Evolutionary conservation across 2,329 filamentous ascomycete genomes (phyloP), one percentile per base, ranked within the genome.

Genomic region (Trichoderma breve): DNA sequence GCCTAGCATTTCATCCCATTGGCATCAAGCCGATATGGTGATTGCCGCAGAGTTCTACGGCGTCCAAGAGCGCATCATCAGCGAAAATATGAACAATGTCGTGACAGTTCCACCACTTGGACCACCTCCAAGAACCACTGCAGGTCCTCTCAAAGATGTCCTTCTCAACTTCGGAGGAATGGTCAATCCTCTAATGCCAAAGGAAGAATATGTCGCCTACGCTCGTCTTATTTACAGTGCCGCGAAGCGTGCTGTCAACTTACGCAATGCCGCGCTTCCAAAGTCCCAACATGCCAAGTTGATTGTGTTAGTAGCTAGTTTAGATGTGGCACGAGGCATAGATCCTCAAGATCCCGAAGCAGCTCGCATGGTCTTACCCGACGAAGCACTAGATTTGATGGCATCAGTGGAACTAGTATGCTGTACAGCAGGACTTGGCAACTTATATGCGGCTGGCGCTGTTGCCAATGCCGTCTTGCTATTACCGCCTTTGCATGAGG

Each of bases 91-190:
- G 24, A 47, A 18, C 28, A 71, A 71, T 15, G 32, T 39, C 6
- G 62, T 57, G 26, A 67, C 47, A 6, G 61, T 71, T 21, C 61
- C 70, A 21, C 70, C 70, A n/a, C 61, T 71, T 21, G 62, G 62
- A n/a, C 70, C 70, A 5, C 70, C 70, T 11, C n/a, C 32, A 18
- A 62, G 30, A 36, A 63, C 58, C 6, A 47, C 24, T 32, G 5
- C 11, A 12, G 26, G 28, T 18, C 70, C 51, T 4, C 30, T 14
- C 14, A 51, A 66, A n/a, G 34, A 60, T 9, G 30, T 67, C 7
- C 30, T 71, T 34, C 60, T 71, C 62, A 71, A 71, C 9, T 67
- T 71, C 24, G 70, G 70, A 65, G 70, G 70, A 9, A 43, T 71
- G 60, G 47, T 66, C 26, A 71, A 71, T 34, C 70, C 70, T 30